A percentile compares a stretch with the other conserved stretches of the same genome.
phyloP scores from a whole-genome alignment of 441 rosid species.

The Adansonia rubrostipa region DNA sequence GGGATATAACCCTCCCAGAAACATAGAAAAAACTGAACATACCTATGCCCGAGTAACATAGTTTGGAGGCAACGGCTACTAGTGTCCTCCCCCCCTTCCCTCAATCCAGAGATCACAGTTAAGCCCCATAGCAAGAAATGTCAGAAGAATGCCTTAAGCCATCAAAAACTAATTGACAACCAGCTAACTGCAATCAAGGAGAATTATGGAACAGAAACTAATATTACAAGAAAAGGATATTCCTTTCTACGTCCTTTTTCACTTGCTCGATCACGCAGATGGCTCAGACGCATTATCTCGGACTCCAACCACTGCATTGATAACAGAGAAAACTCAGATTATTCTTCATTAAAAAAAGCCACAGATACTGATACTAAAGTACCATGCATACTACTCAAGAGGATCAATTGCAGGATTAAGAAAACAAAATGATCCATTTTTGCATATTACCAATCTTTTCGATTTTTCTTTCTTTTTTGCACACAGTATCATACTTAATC shows the following conservation, averaged over 20 bases:
- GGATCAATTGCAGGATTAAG: not conserved
- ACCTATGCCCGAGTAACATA: too few relatives aligned
- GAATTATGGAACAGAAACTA: not conserved
- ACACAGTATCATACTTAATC: not conserved
- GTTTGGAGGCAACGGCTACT: too few relatives aligned
- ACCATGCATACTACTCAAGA: not conserved
- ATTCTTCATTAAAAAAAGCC: not conserved
- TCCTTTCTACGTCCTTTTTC: constrained; percentile 87
- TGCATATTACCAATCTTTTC: not conserved
- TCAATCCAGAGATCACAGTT: too few relatives aligned
- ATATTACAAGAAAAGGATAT: constrained; percentile 73
- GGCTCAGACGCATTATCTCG: constrained; percentile 81
- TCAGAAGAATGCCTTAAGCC: not conserved
- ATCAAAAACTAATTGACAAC: too few relatives aligned
- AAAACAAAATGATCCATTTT: not conserved
- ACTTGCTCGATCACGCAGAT: constrained; percentile 98
- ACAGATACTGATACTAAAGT: not conserved
- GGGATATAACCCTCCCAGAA: too few relatives aligned
- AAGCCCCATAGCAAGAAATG: too few relatives aligned
- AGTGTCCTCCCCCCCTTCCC: too few relatives aligned
- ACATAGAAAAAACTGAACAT: too few relatives aligned
- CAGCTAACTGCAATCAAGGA: not conserved
- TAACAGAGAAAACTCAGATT: constrained; percentile 13
- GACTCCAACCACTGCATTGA: constrained; percentile 79
- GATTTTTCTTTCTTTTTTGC: not conserved